Evolutionary conservation across 192 early-diverging fungal species (phyloP), one percentile per base, ranked within the genome.

Genomic region (Podila verticillata): DNA sequence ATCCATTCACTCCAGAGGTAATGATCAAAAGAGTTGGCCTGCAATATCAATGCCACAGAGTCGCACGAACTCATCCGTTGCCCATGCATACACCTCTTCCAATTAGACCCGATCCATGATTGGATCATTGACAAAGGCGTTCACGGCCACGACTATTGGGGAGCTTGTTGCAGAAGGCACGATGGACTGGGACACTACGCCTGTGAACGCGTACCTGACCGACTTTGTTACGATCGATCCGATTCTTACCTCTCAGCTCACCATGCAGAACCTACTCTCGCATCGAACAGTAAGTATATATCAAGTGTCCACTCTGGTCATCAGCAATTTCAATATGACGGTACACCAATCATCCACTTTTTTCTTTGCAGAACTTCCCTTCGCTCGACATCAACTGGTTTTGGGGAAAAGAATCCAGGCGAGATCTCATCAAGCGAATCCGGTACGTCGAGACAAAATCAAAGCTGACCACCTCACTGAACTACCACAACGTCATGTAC

Each of bases 401-500:
- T 36, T 29, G 48, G 4, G 54, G 26, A 32, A 79, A 15, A 0
- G 59, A 54, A 36, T 2, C 66, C 36, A 68, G 66, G 6, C 47
- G 20, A 22, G 66, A 75, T 8, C 29, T 75, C 36, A 36, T 75
- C 24, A 63, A 63, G 39, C 44, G 65, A 13, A 39, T 79, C 24
- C 61, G 60, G 8, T 8, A 79, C 29, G 9, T 67, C 0, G 13
- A 62, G 7, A 12, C 66, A 7, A 0, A 28, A 9, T 44, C 22
- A 6, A 79, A 71, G 29, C 15, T 79, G 19, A 32, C 51, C 5
- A 5, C 0, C 5, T 15, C 7, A 6, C 2, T 8, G 0, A 22
- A 35, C 2, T 71, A 79, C 31, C 65, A 64, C 29, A 79, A 79
- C 51, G 47, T 61, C 15, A 70, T 70, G 63, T 71, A 79, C 19